Evolutionary conservation across 345 rosid genomes (phyloP).

Genomic region (Trapa incisa): DNA sequence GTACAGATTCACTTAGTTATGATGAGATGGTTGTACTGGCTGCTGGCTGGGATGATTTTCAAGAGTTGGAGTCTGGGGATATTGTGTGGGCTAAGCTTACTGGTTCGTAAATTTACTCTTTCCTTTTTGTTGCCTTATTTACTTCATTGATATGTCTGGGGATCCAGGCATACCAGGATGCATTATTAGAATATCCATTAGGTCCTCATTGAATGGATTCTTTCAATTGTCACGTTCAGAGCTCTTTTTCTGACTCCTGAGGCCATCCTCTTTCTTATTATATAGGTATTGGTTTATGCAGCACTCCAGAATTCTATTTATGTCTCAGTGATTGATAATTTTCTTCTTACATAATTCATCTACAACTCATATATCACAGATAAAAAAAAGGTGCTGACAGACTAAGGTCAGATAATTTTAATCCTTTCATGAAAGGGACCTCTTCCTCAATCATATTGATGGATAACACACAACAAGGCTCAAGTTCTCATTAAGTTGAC

Average conservation of each 20-base stretch:
- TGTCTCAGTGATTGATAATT: too few species aligned
- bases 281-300: background rate
- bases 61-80: conserved; percentile 81
- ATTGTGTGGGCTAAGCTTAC: conserved; percentile 94
- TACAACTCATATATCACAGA: too few species aligned
- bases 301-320: too few species aligned
- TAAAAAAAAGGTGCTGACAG: background rate
- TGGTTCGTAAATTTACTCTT: conserved; percentile 29
- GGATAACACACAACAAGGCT: background rate
- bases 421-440: background rate
- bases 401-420: background rate
- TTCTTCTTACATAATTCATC: too few species aligned
- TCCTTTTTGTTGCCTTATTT: background rate
- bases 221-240: background rate
- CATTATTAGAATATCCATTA: background rate
- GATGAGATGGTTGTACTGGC: conserved; percentile 90
- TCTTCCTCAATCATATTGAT: background rate
- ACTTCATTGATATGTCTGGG: background rate
- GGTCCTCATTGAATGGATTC: background rate
- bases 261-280: background rate
- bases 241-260: background rate
- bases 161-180: too few species aligned
- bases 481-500: background rate
- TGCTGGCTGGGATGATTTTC: conserved; percentile 64
- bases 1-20: conserved; percentile 42